Evolutionary conservation across 805 yeast species (phyloP).

Genomic region (Komagataella phaffii): DNA sequence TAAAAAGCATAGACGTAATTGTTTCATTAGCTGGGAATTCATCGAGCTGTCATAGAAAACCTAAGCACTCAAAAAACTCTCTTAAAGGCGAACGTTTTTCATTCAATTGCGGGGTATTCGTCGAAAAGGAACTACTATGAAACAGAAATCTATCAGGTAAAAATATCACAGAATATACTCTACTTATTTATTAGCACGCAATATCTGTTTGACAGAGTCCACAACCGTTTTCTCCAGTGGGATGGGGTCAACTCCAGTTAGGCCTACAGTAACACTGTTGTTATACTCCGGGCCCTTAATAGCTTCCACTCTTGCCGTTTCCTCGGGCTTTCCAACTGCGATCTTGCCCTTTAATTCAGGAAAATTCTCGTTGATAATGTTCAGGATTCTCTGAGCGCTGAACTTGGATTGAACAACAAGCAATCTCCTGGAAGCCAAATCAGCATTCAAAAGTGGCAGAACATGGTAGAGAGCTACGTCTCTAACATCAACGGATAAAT

Average conservation of each 20-base stretch:
- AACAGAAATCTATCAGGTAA: too few species aligned
- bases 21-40: not conserved
- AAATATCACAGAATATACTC: too few species aligned
- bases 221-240: constrained; percentile 4
- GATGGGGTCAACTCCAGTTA: constrained; percentile 2
- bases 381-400: constrained; percentile 24
- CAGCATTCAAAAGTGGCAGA: constrained; percentile 28
- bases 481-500: constrained; percentile 21
- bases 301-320: not conserved
- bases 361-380: constrained; percentile 11
- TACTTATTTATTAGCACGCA: not conserved
- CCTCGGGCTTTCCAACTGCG: constrained; percentile 22
- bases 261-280: not conserved
- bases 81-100: too few species aligned
- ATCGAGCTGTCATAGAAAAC: too few species aligned
- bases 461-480: constrained; percentile 33
- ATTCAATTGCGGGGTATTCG: too few species aligned
- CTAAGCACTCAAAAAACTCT: too few species aligned
- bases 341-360: constrained; percentile 21
- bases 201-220: constrained; percentile 4
- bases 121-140: too few species aligned
- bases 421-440: constrained; percentile 21
- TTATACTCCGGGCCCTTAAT: not conserved
- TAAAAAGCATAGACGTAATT: not conserved
- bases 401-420: constrained; percentile 39